A percentile compares a stretch with the other conserved stretches of the same genome.
Conservation (phyloP, 495 filamentous ascomycete species). For the Xanthoparmelia taractica region DNA sequence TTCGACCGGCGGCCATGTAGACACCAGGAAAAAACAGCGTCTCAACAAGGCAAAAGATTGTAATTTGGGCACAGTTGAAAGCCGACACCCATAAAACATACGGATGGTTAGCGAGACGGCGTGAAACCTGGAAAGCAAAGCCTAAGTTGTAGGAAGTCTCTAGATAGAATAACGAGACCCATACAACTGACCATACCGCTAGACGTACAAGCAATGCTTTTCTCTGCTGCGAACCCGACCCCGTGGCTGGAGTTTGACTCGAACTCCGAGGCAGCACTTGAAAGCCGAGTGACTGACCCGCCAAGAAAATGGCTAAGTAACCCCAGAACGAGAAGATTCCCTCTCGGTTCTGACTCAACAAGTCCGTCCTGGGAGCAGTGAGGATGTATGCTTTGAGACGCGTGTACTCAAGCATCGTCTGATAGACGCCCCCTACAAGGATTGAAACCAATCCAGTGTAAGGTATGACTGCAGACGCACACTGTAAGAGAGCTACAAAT, state of each 20-base stretch:
- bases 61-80: constrained; percentile 76
- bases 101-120: constrained; percentile 84
- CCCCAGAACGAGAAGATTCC: constrained; percentile 88
- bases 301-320: constrained; percentile 90
- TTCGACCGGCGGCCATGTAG: constrained; percentile 45
- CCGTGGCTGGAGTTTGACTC: constrained; percentile 25
- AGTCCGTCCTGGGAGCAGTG: constrained; percentile 64
- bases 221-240: constrained; percentile 32
- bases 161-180: constrained; percentile 58
- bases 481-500: constrained; percentile 80
- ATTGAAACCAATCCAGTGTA: constrained; percentile 68
- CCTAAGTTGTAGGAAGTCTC: constrained; percentile 62
- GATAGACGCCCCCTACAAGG: constrained; percentile 56
- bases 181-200: constrained; percentile 51
- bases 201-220: constrained; percentile 54
- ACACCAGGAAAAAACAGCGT: constrained; percentile 64
- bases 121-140: constrained; percentile 66
- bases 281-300: constrained; percentile 75
- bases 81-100: constrained; percentile 87
- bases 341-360: constrained; percentile 85
- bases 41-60: constrained; percentile 70
- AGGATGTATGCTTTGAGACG: constrained; percentile 75
- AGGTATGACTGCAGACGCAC: constrained; percentile 48
- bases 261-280: constrained; percentile 59
- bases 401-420: constrained; percentile 67